Percentiles rank a stretch among this genome's conserved stretches.
Evolutionary conservation across 108 stramenopile species (phyloP).

Genomic region (Discostella stelligeroides): DNA sequence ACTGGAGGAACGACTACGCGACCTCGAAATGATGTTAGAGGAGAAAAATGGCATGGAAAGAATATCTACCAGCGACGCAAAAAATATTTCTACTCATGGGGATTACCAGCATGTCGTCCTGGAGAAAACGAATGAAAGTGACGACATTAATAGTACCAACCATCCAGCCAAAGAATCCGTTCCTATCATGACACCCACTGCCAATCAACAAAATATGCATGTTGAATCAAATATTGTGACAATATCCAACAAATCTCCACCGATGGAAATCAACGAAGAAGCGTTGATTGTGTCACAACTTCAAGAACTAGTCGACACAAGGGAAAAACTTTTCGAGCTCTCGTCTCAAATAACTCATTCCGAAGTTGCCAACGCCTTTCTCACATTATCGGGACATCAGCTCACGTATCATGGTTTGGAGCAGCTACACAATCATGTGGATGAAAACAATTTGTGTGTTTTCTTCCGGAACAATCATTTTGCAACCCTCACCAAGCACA

Average conservation of each 20-base stretch:
- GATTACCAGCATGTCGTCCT: background rate
- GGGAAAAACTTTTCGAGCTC: slow-evolving; percentile 29
- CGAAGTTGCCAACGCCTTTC: slow-evolving; percentile 63
- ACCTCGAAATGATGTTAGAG: slow-evolving; percentile 11
- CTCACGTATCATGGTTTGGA: slow-evolving; percentile 87
- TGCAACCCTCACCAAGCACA: slow-evolving; percentile 86
- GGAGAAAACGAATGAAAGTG: background rate
- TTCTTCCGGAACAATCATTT: slow-evolving; percentile 99
- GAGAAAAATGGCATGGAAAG: background rate
- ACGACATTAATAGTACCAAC: background rate
- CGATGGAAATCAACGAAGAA: background rate
- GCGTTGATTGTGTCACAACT: background rate
- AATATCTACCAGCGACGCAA: background rate
- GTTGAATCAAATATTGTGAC: background rate
- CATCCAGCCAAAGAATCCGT: background rate
- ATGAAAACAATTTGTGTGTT: slow-evolving; percentile 74
- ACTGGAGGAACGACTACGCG: slow-evolving; percentile 11
- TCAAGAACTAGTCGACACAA: slow-evolving; percentile 22
- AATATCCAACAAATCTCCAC: slow-evolving; percentile 2
- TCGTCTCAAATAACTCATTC: slow-evolving; percentile 55
- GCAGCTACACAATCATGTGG: slow-evolving; percentile 73
- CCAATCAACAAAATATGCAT: background rate
- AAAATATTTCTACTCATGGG: background rate
- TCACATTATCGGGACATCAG: slow-evolving; percentile 78
- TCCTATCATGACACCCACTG: background rate